Conservation (phyloP, 2,329 filamentous ascomycete genomes). For the Calonectria fujianensis region DNA sequence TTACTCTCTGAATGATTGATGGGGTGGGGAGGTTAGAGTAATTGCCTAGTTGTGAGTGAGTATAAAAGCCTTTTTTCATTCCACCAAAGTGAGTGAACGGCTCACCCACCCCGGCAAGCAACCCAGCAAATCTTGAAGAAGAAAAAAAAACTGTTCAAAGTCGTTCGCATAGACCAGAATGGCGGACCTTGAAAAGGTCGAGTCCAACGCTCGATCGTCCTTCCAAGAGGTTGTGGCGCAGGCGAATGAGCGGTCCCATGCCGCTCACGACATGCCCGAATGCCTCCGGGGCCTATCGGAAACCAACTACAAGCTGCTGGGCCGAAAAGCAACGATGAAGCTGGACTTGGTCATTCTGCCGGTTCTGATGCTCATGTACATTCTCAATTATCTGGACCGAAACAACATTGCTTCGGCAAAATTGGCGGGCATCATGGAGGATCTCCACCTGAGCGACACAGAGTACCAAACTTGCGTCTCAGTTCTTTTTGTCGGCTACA, state of each 20-base stretch:
- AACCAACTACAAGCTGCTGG: slow-evolving; percentile 32
- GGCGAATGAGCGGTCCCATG: slow-evolving; percentile 15
- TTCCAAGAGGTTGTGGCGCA: slow-evolving; percentile 2
- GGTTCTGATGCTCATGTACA: slow-evolving; percentile 60
- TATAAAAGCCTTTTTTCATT: neutral
- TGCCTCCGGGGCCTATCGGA: slow-evolving; percentile 33
- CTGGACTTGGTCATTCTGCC: slow-evolving; percentile 57
- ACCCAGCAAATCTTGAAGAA: neutral
- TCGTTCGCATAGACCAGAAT: neutral
- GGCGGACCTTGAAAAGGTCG: slow-evolving; percentile 14
- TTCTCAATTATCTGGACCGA: slow-evolving; percentile 65
- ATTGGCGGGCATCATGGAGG: slow-evolving; percentile 58
- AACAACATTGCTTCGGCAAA: slow-evolving; percentile 49
- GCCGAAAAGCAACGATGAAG: slow-evolving; percentile 49
- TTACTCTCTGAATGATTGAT: neutral
- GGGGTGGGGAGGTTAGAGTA: neutral
- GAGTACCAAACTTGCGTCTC: slow-evolving; percentile 62
- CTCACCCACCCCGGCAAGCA: neutral
- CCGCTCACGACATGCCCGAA: slow-evolving; percentile 35
- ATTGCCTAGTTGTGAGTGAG: neutral
- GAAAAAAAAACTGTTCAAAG: too few species aligned
- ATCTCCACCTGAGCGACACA: slow-evolving; percentile 60
- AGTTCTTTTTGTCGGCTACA: slow-evolving; percentile 60
- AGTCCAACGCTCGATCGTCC: neutral
- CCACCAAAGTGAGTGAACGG: neutral